Conservation (phyloP, 306 rosid genomes). For the Morella rubra region DNA sequence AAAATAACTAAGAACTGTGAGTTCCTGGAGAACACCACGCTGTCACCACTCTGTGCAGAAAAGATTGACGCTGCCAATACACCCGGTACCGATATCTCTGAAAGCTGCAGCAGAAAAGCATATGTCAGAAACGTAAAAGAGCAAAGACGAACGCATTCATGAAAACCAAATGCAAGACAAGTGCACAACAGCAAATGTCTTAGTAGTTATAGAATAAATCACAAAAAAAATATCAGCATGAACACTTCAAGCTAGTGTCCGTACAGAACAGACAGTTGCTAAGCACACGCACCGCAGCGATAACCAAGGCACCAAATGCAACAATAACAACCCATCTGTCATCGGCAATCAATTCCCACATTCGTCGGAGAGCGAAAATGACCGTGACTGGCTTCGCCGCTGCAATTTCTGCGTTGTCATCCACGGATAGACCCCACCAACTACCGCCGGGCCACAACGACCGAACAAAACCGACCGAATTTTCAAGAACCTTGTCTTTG, state of each 20-base stretch:
- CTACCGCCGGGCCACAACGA: constrained; percentile 33
- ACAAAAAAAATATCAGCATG: no score
- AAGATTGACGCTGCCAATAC: constrained; percentile 65
- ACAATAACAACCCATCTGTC: constrained; percentile 42
- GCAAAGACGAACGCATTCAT: not conserved
- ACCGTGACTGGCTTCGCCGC: constrained; percentile 38
- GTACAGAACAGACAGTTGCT: not conserved
- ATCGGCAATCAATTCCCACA: constrained; percentile 57
- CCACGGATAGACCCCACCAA: constrained; percentile 58
- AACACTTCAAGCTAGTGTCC: not conserved
- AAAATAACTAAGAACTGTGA: constrained; percentile 45
- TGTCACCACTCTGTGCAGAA: constrained; percentile 67
- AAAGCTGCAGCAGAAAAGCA: constrained; percentile 46
- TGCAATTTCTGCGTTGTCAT: constrained; percentile 19
- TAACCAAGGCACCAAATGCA: constrained; percentile 41
- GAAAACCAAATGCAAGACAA: not conserved
- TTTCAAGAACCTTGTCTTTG: constrained; percentile 3
- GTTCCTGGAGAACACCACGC: constrained; percentile 48
- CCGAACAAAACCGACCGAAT: constrained; percentile 8
- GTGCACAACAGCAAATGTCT: not conserved
- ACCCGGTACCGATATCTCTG: constrained; percentile 75
- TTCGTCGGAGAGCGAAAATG: constrained; percentile 44
- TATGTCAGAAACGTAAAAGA: constrained; percentile 7
- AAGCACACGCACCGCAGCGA: constrained; percentile 53
- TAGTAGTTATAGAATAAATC: no score